Evolutionary conservation across 345 rosid genomes (phyloP).

Genomic region (Brassica nigra): DNA sequence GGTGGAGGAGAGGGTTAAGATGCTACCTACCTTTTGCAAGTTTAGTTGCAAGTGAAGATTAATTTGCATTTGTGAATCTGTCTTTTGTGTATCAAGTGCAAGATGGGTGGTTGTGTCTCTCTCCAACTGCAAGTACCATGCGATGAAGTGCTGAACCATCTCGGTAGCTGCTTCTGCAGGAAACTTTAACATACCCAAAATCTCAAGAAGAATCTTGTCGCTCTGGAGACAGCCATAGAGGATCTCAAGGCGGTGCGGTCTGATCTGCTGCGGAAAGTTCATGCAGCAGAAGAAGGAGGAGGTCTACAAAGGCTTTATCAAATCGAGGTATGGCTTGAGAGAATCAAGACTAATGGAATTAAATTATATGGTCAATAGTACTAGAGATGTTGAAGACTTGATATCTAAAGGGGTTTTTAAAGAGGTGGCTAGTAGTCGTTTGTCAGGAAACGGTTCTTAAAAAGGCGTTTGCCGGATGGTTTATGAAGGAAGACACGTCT

Average conservation of each 20-base stretch:
- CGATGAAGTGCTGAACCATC: neutral
- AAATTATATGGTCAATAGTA: neutral
- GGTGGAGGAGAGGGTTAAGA: neutral
- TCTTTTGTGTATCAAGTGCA: neutral
- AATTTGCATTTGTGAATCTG: neutral
- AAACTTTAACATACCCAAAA: neutral
- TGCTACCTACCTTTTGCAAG: neutral
- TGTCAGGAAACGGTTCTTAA: conserved; percentile 4
- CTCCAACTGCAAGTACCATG: neutral
- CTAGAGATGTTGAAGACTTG: neutral
- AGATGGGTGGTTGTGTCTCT: conserved; percentile 32
- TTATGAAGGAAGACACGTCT: neutral
- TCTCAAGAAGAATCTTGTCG: conserved; percentile 15
- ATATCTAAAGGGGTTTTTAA: neutral
- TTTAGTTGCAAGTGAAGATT: neutral
- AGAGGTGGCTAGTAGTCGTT: conserved; percentile 9
- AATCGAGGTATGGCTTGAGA: conserved; percentile 26
- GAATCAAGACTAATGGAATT: neutral
- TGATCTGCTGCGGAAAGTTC: conserved; percentile 20
- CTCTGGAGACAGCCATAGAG: conserved; percentile 17
- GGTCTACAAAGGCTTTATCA: neutral
- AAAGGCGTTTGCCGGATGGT: neutral
- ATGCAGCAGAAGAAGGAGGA: conserved; percentile 14
- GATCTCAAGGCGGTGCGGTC: conserved; percentile 21
- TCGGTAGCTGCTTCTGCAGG: conserved; percentile 10